phyloP scores from a whole-genome alignment of 192 early-diverging fungal species.

The Coemansia asiatica region DNA sequence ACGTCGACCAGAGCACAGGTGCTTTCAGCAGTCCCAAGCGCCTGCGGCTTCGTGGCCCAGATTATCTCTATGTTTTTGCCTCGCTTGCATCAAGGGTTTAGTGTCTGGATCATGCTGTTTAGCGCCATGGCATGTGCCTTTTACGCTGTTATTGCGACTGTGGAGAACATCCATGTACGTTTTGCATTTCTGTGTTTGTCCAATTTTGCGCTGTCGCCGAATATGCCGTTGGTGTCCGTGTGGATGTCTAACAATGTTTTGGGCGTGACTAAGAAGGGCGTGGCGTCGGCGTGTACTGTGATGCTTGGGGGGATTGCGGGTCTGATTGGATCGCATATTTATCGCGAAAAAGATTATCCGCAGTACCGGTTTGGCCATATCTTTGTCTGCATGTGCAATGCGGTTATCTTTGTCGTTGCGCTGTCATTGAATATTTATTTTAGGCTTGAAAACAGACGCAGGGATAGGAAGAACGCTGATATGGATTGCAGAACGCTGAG shows the following conservation, averaged over 20 bases:
- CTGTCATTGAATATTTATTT: conserved; percentile 37
- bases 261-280: conserved; percentile 62
- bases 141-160: conserved; percentile 53
- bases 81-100: conserved; percentile 26
- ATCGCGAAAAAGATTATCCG: conserved; percentile 55
- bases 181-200: conserved; percentile 45
- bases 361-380: conserved; percentile 57
- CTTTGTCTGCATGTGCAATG: conserved; percentile 40
- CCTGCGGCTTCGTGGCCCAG: conserved; percentile 47
- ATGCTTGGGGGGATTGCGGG: conserved; percentile 58
- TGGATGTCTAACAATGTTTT: conserved; percentile 66
- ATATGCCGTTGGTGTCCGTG: conserved; percentile 47
- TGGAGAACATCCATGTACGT: conserved; percentile 24
- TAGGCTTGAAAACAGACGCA: conserved; percentile 32
- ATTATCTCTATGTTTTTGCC: conserved; percentile 38
- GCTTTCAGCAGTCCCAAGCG: conserved; percentile 41
- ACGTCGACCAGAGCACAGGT: conserved; percentile 46
- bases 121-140: conserved; percentile 56
- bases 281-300: conserved; percentile 44
- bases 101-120: conserved; percentile 52
- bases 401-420: conserved; percentile 34
- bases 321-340: conserved; percentile 63
- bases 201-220: conserved; percentile 48
- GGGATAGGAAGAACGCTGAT: conserved; percentile 20
- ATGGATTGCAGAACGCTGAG: conserved; percentile 23